Conservation (phyloP, 345 rosid genomes). For the Eucalyptus urophylla region DNA sequence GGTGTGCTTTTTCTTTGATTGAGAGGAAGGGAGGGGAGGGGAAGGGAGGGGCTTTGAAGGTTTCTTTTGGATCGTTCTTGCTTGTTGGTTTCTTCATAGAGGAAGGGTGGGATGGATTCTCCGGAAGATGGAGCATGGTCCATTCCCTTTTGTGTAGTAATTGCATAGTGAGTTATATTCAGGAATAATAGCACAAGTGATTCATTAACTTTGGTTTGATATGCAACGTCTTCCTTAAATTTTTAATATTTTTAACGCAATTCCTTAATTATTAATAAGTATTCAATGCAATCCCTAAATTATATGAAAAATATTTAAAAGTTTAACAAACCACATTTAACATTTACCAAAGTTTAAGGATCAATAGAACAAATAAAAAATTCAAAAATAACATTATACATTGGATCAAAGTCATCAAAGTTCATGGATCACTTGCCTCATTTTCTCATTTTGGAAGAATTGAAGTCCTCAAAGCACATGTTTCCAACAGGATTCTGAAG, state of each 20-base stretch:
- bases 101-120: neutral
- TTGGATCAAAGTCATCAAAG: neutral
- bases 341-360: neutral
- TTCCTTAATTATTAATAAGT: neutral
- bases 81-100: neutral
- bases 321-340: neutral
- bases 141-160: neutral
- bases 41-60: neutral
- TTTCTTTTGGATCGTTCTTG: neutral
- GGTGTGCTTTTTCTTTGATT: neutral
- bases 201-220: neutral
- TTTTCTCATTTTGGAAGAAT: neutral
- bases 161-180: too few relatives aligned
- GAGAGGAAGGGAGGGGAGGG: neutral
- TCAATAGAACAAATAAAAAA: too few relatives aligned
- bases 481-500: neutral
- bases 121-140: neutral
- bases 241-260: neutral
- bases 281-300: fast-evolving
- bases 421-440: neutral
- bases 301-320: neutral
- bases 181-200: fast-evolving
- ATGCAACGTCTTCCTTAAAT: fast-evolving
- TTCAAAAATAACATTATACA: neutral
- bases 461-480: neutral